A percentile compares a stretch with the other conserved stretches of the same genome.
These are phyloP conservation scores for Podospora pseudopauciseta DNA, from an alignment of 495 filamentous ascomycete species.

Conservation along the genomic window DNA sequence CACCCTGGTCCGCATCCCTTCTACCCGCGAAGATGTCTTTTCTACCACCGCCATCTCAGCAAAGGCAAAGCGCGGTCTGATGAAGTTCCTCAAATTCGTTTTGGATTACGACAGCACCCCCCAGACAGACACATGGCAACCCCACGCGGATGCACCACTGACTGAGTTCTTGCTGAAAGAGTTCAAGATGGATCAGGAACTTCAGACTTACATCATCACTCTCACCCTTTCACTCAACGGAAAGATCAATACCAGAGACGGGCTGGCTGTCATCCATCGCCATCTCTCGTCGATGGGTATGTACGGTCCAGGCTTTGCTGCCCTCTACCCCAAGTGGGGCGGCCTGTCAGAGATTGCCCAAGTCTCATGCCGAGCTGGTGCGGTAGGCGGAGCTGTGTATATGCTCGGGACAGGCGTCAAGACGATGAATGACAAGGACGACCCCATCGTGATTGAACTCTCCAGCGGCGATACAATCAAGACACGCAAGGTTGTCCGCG, in stretches of 20 bases:
- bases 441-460: conserved; percentile 49
- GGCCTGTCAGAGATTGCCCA: conserved; percentile 89
- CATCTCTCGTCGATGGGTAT: conserved; percentile 84
- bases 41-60: conserved; percentile 65
- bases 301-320: conserved; percentile 81
- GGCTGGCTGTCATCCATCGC: conserved; percentile 66
- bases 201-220: conserved; percentile 71
- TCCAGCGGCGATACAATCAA: conserved; percentile 58
- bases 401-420: conserved; percentile 69
- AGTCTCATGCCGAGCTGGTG: conserved; percentile 85
- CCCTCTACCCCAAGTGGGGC: conserved; percentile 86
- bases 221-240: conserved; percentile 69
- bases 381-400: conserved; percentile 89
- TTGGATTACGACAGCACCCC: conserved; percentile 55
- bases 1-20: conserved; percentile 63
- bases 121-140: conserved; percentile 40
- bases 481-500: conserved; percentile 53
- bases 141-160: conserved; percentile 48
- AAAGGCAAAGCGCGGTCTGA: conserved; percentile 73
- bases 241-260: conserved; percentile 54
- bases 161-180: conserved; percentile 60
- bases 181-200: conserved; percentile 67
- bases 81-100: conserved; percentile 84
- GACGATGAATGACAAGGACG: conserved; percentile 23
- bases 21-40: conserved; percentile 84